These are phyloP conservation scores for Berkeleyomyces rouxiae DNA, from an alignment of 2,329 filamentous ascomycete species.

Conservation along the genomic window DNA sequence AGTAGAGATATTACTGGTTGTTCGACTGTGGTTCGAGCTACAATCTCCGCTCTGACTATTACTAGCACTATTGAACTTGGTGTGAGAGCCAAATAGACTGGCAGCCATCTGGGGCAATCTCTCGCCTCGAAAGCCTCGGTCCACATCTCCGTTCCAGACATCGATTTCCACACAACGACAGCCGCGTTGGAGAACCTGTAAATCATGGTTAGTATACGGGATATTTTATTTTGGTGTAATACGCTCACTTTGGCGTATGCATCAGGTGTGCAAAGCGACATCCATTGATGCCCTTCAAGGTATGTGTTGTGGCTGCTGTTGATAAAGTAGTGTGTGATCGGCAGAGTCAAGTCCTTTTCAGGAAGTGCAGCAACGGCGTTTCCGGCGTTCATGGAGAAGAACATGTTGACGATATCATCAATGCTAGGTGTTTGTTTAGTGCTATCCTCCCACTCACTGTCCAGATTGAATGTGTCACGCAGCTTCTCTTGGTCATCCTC, in stretches of 20 bases:
- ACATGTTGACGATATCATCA: constrained; percentile 5
- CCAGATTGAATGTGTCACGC: not conserved
- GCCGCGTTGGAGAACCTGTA: constrained; percentile 51
- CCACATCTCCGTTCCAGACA: constrained; percentile 64
- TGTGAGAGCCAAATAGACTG: constrained; percentile 23
- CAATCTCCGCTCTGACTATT: not conserved
- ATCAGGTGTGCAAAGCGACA: constrained; percentile 58
- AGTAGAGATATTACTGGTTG: not conserved
- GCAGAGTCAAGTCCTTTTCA: constrained; percentile 43
- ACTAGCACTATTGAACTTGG: constrained; percentile 15
- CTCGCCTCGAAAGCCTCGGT: constrained; percentile 30
- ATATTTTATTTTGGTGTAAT: not conserved
- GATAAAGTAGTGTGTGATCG: constrained; percentile 81
- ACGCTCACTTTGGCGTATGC: constrained; percentile 56
- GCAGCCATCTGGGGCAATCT: constrained; percentile 30
- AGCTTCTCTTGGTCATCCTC: not conserved
- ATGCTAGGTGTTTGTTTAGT: not conserved
- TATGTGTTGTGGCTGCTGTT: constrained; percentile 94
- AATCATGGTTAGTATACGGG: not conserved
- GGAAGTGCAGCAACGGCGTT: constrained; percentile 26
- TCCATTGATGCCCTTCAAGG: constrained; percentile 70
- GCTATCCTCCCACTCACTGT: not conserved
- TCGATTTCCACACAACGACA: constrained; percentile 91
- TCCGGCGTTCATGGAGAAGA: constrained; percentile 8
- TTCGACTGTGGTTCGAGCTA: not conserved